These are phyloP conservation scores for Huntiella bhutanensis DNA, from an alignment of 2,329 filamentous ascomycete species.

Conservation along the genomic window DNA sequence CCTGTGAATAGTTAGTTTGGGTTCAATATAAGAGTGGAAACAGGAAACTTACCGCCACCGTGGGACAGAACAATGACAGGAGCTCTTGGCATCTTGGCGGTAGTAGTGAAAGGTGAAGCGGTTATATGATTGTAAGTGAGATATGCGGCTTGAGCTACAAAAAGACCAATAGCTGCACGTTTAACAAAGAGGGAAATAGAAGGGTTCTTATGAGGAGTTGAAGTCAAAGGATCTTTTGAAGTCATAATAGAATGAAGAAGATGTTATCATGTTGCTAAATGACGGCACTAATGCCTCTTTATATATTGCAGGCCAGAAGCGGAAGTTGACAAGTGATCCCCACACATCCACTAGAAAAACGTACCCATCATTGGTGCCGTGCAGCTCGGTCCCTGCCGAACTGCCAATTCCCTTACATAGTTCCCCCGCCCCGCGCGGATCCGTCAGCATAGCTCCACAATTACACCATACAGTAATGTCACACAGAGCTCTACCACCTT, in stretches of 20 bases:
- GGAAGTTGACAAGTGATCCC: not conserved
- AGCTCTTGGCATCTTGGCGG: conserved; percentile 21
- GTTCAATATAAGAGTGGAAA: not conserved
- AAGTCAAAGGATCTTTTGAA: too few relatives aligned
- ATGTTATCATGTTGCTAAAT: too few relatives aligned
- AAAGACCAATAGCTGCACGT: conserved; percentile 10
- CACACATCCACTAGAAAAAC: too few relatives aligned
- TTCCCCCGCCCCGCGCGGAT: too few relatives aligned
- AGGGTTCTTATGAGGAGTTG: too few relatives aligned
- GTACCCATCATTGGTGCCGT: too few relatives aligned
- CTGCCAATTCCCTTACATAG: too few relatives aligned
- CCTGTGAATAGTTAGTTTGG: conserved; percentile 17
- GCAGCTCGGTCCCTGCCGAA: too few relatives aligned
- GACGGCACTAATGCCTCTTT: not conserved
- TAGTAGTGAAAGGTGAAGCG: not conserved
- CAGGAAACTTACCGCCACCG: conserved; percentile 23
- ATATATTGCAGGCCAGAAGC: not conserved
- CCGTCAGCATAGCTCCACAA: too few relatives aligned
- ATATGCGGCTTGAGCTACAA: conserved; percentile 8
- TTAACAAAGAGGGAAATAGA: conserved; percentile 6
- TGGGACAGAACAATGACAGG: conserved; percentile 31
- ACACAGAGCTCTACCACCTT: too few relatives aligned
- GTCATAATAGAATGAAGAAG: too few relatives aligned
- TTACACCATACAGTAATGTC: too few relatives aligned
- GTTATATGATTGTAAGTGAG: conserved; percentile 4